These are phyloP conservation scores for Cyberlindnera galapagoensis DNA, from an alignment of 805 yeast genomes.

Conservation along the genomic window DNA sequence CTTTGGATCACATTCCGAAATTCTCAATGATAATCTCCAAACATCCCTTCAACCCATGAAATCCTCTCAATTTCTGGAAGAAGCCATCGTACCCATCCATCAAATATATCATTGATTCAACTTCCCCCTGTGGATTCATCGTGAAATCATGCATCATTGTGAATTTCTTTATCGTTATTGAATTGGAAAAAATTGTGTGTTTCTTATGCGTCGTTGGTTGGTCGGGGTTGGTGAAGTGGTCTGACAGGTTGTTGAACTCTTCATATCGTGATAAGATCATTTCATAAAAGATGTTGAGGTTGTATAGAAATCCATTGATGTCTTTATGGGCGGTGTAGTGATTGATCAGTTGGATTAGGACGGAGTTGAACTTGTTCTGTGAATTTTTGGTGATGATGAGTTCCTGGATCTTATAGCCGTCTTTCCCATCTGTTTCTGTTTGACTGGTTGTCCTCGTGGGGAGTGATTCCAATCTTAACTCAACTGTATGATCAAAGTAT, in stretches of 20 bases:
- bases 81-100: conserved; percentile 11
- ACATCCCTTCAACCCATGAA: conserved; percentile 3
- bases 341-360: conserved; percentile 6
- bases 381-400: conserved; percentile 12
- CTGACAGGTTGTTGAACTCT: conserved; percentile 2
- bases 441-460: no score
- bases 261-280: conserved; percentile 3
- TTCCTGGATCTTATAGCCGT: conserved; percentile 10
- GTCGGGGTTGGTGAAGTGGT: no score
- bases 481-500: conserved; percentile 11
- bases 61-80: conserved; percentile 9
- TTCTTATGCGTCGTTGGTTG: no score
- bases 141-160: conserved; percentile 12
- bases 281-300: conserved; percentile 15
- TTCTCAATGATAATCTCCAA: not conserved
- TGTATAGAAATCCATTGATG: conserved; percentile 17
- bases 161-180: not conserved
- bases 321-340: conserved; percentile 11
- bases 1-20: not conserved
- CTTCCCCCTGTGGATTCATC: conserved; percentile 8
- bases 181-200: no score
- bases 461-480: conserved; percentile 11
- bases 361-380: conserved; percentile 19
- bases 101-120: no score
- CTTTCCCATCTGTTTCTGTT: no score